These are phyloP conservation scores for Hypocrella siamensis DNA, from an alignment of 2,329 filamentous ascomycete species.

Conservation along the genomic window DNA sequence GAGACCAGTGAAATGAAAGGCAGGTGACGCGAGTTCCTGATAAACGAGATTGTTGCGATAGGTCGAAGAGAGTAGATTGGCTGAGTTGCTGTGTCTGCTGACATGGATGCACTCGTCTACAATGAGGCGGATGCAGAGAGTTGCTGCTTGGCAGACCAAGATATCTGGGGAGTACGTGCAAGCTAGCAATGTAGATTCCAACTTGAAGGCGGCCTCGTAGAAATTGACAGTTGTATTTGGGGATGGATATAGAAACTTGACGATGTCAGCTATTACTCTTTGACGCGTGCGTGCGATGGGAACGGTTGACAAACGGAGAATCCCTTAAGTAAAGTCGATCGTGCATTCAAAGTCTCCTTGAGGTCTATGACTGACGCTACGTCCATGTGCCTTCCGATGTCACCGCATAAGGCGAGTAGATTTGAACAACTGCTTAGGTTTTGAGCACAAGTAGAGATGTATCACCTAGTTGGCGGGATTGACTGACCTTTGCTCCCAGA, in stretches of 20 bases:
- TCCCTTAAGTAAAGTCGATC: slow-evolving; percentile 34
- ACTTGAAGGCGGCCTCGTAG: slow-evolving; percentile 32
- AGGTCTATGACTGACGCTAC: slow-evolving; percentile 30
- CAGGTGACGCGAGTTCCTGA: slow-evolving; percentile 44
- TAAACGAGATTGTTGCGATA: slow-evolving; percentile 47
- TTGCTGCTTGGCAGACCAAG: slow-evolving; percentile 48
- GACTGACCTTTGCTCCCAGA: slow-evolving; percentile 38
- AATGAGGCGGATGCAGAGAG: slow-evolving; percentile 43
- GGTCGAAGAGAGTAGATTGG: slow-evolving; percentile 34
- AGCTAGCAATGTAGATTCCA: slow-evolving; percentile 48
- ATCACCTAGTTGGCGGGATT: background rate
- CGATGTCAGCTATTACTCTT: slow-evolving; percentile 4
- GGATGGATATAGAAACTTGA: slow-evolving; percentile 37
- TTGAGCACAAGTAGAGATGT: slow-evolving; percentile 1
- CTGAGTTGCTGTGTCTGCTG: slow-evolving; percentile 31
- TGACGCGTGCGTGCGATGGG: background rate
- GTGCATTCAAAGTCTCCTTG: slow-evolving; percentile 39
- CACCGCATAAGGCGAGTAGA: slow-evolving; percentile 33
- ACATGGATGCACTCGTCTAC: slow-evolving; percentile 43
- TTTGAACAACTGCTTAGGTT: slow-evolving; percentile 14
- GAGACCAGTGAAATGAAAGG: slow-evolving; percentile 50
- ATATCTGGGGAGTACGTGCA: slow-evolving; percentile 50
- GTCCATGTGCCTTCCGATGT: slow-evolving; percentile 25
- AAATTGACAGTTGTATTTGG: slow-evolving; percentile 40
- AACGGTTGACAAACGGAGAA: slow-evolving; percentile 24